Conservation (phyloP, 2,329 filamentous ascomycete genomes). For the Spiromastix sp. region DNA sequence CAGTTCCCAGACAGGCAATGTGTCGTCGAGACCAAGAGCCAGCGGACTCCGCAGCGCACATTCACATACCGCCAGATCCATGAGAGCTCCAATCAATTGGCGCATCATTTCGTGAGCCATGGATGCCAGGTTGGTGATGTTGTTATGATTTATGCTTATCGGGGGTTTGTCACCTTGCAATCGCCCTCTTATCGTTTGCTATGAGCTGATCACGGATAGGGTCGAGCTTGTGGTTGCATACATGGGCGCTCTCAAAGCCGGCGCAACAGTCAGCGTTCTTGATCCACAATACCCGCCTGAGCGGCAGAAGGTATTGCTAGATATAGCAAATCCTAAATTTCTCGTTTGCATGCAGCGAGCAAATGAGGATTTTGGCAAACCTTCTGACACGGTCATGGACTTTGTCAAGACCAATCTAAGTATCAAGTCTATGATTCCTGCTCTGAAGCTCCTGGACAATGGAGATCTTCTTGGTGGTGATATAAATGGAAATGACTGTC, state of each 20-base stretch:
- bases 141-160: constrained; percentile 84
- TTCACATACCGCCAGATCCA: constrained; percentile 85
- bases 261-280: constrained; percentile 51
- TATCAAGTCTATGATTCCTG: constrained; percentile 65
- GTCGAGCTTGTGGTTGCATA: constrained; percentile 62
- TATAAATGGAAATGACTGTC: constrained; percentile 55
- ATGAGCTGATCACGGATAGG: not conserved
- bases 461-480: constrained; percentile 62
- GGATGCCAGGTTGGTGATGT: constrained; percentile 74
- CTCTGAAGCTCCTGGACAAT: constrained; percentile 59
- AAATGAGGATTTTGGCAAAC: constrained; percentile 54
- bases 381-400: constrained; percentile 48
- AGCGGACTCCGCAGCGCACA: constrained; percentile 44
- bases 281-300: constrained; percentile 76
- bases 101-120: constrained; percentile 64
- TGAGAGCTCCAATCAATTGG: constrained; percentile 69
- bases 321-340: constrained; percentile 64
- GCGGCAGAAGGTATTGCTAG: constrained; percentile 71
- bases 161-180: constrained; percentile 26
- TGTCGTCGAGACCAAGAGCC: constrained; percentile 53
- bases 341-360: constrained; percentile 66
- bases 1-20: constrained; percentile 58
- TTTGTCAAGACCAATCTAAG: constrained; percentile 66
- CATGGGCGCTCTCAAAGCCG: constrained; percentile 62
- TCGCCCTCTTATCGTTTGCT: not conserved